These are phyloP conservation scores for Pneumocystis sp. DNA, from an alignment of 1,139 yeast genomes.

Conservation along the genomic window DNA sequence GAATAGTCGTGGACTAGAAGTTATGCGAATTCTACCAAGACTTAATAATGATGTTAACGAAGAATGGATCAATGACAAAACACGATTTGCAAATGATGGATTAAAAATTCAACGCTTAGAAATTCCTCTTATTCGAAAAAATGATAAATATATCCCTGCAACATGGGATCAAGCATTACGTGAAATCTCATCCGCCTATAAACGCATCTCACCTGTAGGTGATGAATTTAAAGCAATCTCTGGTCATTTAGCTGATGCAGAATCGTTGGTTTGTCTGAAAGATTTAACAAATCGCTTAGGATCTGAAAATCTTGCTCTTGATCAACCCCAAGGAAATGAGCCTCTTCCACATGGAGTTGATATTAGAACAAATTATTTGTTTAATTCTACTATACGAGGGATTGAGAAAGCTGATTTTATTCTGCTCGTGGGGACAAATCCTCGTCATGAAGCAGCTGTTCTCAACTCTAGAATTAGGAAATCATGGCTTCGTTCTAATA, in stretches of 20 bases:
- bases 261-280: slow-evolving; percentile 66
- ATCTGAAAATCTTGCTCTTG: slow-evolving; percentile 69
- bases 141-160: slow-evolving; percentile 56
- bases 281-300: slow-evolving; percentile 65
- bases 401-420: slow-evolving; percentile 73
- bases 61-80: slow-evolving; percentile 84
- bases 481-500: slow-evolving; percentile 57
- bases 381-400: slow-evolving; percentile 68
- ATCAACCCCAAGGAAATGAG: slow-evolving; percentile 39
- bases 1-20: slow-evolving; percentile 78
- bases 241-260: slow-evolving; percentile 74
- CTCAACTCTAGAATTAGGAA: slow-evolving; percentile 74
- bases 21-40: slow-evolving; percentile 77
- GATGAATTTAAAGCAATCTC: slow-evolving; percentile 69
- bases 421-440: slow-evolving; percentile 69
- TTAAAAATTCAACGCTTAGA: slow-evolving; percentile 77
- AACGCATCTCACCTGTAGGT: slow-evolving; percentile 43
- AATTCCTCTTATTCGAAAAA: slow-evolving; percentile 60
- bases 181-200: slow-evolving; percentile 50
- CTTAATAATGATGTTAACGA: slow-evolving; percentile 76
- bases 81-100: slow-evolving; percentile 77
- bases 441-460: slow-evolving; percentile 84
- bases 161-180: slow-evolving; percentile 82
- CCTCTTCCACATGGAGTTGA: slow-evolving; percentile 61
- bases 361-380: slow-evolving; percentile 62